Percentiles rank a stretch among this genome's conserved stretches.
phyloP scores from a whole-genome alignment of 768 basidiomycete genomes.

The Leccinum imitatum region DNA sequence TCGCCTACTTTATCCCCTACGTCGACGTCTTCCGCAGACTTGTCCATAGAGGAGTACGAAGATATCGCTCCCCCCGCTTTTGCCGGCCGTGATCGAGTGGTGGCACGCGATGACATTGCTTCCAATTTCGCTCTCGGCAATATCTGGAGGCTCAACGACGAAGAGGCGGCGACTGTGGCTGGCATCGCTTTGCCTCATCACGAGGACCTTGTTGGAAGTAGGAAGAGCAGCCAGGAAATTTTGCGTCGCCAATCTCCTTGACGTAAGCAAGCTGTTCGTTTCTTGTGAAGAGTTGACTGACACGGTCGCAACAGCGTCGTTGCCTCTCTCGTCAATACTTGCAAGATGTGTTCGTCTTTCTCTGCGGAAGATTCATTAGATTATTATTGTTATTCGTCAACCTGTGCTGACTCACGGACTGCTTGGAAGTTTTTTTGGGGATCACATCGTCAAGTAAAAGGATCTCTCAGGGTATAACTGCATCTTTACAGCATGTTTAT shows the following conservation, averaged over 20 bases:
- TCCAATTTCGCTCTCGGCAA: slow-evolving; percentile 41
- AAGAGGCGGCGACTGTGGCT: slow-evolving; percentile 59
- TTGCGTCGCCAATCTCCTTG: slow-evolving; percentile 29
- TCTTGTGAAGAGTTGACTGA: not conserved
- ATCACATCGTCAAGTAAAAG: slow-evolving; percentile 27
- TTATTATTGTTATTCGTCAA: slow-evolving; percentile 32
- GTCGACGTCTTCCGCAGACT: slow-evolving; percentile 63
- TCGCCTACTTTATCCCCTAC: slow-evolving; percentile 65
- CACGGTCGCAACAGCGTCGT: not conserved
- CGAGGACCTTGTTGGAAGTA: slow-evolving; percentile 39
- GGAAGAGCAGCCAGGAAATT: slow-evolving; percentile 41
- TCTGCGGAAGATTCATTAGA: slow-evolving; percentile 30
- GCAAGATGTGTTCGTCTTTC: slow-evolving; percentile 11
- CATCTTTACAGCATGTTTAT: slow-evolving; percentile 37
- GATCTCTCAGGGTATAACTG: slow-evolving; percentile 34
- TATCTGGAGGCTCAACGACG: slow-evolving; percentile 74
- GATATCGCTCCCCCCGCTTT: slow-evolving; percentile 34
- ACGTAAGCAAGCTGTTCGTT: slow-evolving; percentile 12
- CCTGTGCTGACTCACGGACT: slow-evolving; percentile 29
- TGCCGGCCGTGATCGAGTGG: slow-evolving; percentile 28
- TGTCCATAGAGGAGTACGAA: slow-evolving; percentile 59
- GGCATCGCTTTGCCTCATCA: slow-evolving; percentile 48
- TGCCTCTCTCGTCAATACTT: not conserved
- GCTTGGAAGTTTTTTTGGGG: slow-evolving; percentile 32
- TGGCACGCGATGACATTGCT: slow-evolving; percentile 27